Conservation (phyloP, 768 basidiomycete species). For the Rhizopogon vinicolor region DNA sequence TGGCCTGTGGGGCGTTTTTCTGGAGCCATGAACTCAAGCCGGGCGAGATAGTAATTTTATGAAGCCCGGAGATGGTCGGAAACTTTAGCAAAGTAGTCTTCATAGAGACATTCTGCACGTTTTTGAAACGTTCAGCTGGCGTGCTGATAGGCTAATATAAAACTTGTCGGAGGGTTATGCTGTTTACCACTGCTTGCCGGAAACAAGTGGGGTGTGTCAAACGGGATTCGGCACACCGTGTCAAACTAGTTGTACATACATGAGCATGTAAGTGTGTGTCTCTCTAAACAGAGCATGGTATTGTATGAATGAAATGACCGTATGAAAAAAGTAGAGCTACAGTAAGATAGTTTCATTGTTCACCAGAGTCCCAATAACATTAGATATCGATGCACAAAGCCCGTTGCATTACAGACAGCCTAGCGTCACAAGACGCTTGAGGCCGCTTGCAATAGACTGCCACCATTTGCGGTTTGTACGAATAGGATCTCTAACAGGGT, state of each 20-base stretch:
- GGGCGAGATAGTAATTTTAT: constrained; percentile 6
- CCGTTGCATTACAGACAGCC: neutral
- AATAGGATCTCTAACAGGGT: too few relatives aligned
- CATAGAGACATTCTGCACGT: constrained; percentile 24
- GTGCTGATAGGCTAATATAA: constrained; percentile 1
- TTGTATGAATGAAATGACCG: neutral
- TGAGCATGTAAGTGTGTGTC: neutral
- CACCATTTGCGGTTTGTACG: neutral
- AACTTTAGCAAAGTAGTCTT: constrained; percentile 8
- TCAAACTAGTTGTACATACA: neutral
- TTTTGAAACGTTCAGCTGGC: constrained; percentile 7
- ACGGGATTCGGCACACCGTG: neutral
- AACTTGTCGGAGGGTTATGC: neutral
- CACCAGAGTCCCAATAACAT: constrained; percentile 1
- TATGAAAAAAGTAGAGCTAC: neutral
- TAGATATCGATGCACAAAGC: neutral
- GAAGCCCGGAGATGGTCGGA: constrained; percentile 12
- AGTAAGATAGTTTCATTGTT: constrained; percentile 1
- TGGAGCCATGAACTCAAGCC: constrained; percentile 12
- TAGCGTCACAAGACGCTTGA: neutral
- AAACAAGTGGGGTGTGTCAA: neutral
- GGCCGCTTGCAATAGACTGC: neutral
- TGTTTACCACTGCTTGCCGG: constrained; percentile 30
- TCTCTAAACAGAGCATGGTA: neutral
- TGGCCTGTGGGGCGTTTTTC: constrained; percentile 34